Conservation (phyloP, 2,329 filamentous ascomycete genomes). For the Sporothrix luriei region DNA sequence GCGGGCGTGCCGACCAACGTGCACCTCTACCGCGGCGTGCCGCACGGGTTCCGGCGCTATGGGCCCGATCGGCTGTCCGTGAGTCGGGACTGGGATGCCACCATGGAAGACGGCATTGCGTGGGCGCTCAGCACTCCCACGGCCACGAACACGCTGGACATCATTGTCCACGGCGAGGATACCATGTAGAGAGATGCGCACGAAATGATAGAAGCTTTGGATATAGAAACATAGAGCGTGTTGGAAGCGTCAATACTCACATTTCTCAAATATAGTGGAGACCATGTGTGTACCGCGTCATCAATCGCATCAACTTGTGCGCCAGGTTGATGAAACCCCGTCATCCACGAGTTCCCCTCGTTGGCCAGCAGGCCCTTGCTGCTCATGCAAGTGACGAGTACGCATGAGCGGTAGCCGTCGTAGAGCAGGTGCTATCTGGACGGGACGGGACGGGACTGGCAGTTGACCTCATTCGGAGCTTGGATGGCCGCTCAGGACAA, state of each 20-base stretch:
- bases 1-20: constrained; percentile 42
- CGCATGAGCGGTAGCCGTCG: neutral
- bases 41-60: constrained; percentile 35
- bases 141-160: constrained; percentile 56
- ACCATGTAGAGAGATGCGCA: neutral
- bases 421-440: no score
- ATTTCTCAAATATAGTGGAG: neutral
- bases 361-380: constrained; percentile 50
- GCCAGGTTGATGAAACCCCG: constrained; percentile 54
- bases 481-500: neutral
- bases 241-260: neutral
- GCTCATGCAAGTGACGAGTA: constrained; percentile 32
- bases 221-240: neutral
- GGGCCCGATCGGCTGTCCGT: constrained; percentile 43
- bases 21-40: constrained; percentile 34
- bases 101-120: constrained; percentile 49
- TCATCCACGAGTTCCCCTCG: constrained; percentile 59
- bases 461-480: neutral
- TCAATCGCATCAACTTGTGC: constrained; percentile 50
- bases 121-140: constrained; percentile 54
- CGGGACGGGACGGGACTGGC: no score
- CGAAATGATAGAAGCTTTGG: neutral
- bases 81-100: constrained; percentile 49
- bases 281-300: constrained; percentile 48
- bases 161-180: constrained; percentile 30